Percentiles rank a stretch among this genome's conserved stretches.
These are phyloP conservation scores for Fomitopsis pinicola DNA, from an alignment of 1,284 basidiomycete species.

Conservation along the genomic window DNA sequence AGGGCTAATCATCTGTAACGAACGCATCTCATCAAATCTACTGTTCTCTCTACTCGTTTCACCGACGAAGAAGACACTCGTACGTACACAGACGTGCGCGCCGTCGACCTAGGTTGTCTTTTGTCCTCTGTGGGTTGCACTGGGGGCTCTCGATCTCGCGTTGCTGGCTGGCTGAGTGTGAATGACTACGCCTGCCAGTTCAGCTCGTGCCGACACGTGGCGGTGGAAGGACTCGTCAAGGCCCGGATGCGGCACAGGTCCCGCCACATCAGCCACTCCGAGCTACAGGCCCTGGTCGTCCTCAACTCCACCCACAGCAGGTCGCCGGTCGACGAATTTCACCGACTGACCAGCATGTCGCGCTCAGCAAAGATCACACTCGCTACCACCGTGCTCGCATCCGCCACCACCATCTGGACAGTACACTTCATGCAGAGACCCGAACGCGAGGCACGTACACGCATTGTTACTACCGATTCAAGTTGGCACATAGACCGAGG, in stretches of 20 bases:
- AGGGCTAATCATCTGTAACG: neutral
- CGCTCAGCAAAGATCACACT: slow-evolving; percentile 78
- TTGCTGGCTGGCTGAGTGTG: too few species aligned
- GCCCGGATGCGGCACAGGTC: too few species aligned
- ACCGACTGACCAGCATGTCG: slow-evolving; percentile 46
- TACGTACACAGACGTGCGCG: too few species aligned
- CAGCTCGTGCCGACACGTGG: neutral
- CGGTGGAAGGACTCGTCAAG: neutral
- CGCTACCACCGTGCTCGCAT: slow-evolving; percentile 59
- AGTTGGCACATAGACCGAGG: neutral
- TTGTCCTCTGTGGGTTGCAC: neutral
- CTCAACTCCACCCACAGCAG: too few species aligned
- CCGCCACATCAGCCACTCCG: too few species aligned
- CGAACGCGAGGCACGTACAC: slow-evolving; percentile 70
- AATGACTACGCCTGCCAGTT: neutral
- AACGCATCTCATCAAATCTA: neutral
- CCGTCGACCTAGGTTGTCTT: too few species aligned
- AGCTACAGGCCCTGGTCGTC: neutral
- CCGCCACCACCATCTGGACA: slow-evolving; percentile 78
- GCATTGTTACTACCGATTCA: neutral
- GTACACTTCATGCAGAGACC: slow-evolving; percentile 88
- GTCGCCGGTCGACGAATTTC: too few species aligned
- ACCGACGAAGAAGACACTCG: too few species aligned
- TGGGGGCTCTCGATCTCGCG: neutral
- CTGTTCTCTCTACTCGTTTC: too few species aligned